phyloP scores from a whole-genome alignment of 768 basidiomycete species.

The Dioszegia aurantiaca region DNA sequence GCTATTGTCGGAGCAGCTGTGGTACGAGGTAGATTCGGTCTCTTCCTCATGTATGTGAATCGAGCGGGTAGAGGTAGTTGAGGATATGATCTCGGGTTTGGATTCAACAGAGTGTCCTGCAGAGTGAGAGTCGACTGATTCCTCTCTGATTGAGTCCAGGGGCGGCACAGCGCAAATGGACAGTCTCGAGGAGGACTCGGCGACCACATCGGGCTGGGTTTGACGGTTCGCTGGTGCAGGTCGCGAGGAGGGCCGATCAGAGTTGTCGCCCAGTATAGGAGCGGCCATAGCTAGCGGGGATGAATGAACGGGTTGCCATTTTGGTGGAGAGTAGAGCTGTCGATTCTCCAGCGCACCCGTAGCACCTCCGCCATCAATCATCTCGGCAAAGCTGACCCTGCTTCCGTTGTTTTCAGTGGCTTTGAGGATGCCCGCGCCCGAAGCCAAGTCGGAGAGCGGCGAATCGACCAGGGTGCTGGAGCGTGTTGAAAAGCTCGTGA shows the following conservation, averaged over 20 bases:
- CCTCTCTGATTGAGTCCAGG: conserved; percentile 3
- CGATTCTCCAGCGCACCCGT: background rate
- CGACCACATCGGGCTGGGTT: background rate
- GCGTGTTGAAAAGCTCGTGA: background rate
- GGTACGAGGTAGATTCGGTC: background rate
- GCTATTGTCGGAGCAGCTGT: conserved; percentile 13
- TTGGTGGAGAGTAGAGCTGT: conserved; percentile 8
- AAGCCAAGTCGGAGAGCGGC: background rate
- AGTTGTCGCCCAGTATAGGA: background rate
- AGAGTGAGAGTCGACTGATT: conserved; percentile 1
- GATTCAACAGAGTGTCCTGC: too few relatives aligned
- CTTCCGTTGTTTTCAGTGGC: background rate
- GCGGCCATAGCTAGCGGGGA: background rate
- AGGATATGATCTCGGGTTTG: too few relatives aligned
- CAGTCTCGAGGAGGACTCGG: background rate
- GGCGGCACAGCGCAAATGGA: conserved; percentile 9
- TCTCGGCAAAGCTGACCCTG: too few relatives aligned
- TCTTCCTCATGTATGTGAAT: too few relatives aligned
- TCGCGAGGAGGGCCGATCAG: background rate
- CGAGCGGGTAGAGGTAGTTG: too few relatives aligned
- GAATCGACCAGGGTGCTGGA: background rate
- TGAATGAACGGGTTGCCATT: background rate
- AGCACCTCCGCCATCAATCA: too few relatives aligned
- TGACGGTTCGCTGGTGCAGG: too few relatives aligned
- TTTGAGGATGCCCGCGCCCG: background rate